Percentiles rank a stretch among this genome's conserved stretches.
phyloP scores from a whole-genome alignment of 495 filamentous ascomycete genomes.

The Chaetomium fimeti region DNA sequence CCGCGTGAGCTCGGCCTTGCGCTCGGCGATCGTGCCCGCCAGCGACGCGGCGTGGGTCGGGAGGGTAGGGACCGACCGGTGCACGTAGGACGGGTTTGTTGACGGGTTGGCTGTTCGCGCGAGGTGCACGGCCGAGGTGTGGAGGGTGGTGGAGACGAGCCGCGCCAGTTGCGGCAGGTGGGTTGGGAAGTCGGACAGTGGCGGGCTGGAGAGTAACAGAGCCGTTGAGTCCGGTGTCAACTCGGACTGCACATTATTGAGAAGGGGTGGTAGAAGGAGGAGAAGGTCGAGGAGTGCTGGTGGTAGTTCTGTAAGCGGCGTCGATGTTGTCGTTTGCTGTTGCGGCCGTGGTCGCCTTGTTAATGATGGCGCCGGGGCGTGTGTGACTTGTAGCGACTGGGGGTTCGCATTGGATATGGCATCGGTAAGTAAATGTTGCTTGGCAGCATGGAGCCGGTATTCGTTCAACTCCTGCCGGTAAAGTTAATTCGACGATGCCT shows the following conservation, averaged over 20 bases:
- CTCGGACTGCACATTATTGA: constrained; percentile 26
- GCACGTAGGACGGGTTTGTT: constrained; percentile 55
- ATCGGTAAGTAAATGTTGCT: constrained; percentile 41
- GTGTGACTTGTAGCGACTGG: constrained; percentile 23
- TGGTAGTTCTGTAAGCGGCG: constrained; percentile 27
- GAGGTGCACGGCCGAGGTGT: constrained; percentile 40
- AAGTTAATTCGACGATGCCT: background rate
- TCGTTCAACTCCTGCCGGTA: constrained; percentile 40
- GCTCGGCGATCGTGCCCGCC: constrained; percentile 19
- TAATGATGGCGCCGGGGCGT: constrained; percentile 26
- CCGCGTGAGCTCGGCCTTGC: constrained; percentile 33
- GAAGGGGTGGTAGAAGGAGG: constrained; percentile 43
- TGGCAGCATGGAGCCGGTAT: constrained; percentile 43
- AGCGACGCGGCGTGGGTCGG: constrained; percentile 33
- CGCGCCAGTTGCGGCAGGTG: constrained; percentile 43
- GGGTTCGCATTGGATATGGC: constrained; percentile 38
- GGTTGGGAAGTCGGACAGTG: constrained; percentile 40
- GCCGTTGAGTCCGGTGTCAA: constrained; percentile 28
- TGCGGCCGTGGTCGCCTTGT: constrained; percentile 20
- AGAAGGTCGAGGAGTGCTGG: constrained; percentile 44
- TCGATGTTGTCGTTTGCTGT: constrained; percentile 8
- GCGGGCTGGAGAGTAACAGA: constrained; percentile 44
- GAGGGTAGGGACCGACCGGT: constrained; percentile 48
- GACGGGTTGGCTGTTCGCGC: constrained; percentile 47
- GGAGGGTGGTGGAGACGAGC: constrained; percentile 44